Evolutionary conservation across 1,139 yeast species (phyloP).

Genomic region (Kodamaea suecica): DNA sequence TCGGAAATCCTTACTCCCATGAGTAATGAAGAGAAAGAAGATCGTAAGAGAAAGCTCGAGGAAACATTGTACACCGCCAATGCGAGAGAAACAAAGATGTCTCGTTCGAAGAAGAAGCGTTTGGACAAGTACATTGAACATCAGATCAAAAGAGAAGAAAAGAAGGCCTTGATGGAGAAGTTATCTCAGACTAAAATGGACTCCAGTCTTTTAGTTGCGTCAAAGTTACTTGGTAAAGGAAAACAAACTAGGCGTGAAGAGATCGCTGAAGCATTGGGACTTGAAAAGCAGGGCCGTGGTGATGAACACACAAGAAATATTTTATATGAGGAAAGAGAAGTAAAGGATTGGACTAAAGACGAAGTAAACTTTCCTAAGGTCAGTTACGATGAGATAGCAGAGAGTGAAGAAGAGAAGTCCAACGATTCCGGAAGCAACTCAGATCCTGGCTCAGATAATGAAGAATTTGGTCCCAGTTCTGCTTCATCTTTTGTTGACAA

Average conservation of each 20-base stretch:
- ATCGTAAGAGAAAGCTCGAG: constrained; percentile 62
- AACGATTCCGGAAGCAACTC: constrained; percentile 11
- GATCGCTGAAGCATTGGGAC: constrained; percentile 68
- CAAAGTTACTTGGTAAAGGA: constrained; percentile 77
- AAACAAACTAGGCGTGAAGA: constrained; percentile 68
- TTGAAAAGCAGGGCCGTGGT: constrained; percentile 73
- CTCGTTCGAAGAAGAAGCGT: constrained; percentile 72
- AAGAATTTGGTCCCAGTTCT: constrained; percentile 18
- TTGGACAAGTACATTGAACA: constrained; percentile 79
- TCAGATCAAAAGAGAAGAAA: constrained; percentile 87
- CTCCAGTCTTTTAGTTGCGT: constrained; percentile 61
- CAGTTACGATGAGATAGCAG: constrained; percentile 2
- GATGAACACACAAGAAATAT: constrained; percentile 60
- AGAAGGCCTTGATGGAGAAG: constrained; percentile 71
- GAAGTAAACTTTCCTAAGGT: constrained; percentile 3
- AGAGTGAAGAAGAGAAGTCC: constrained; percentile 4
- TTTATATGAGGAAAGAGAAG: constrained; percentile 66
- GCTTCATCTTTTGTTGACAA: constrained; percentile 66
- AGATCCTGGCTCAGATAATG: constrained; percentile 17
- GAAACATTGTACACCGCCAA: constrained; percentile 55
- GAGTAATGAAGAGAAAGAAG: constrained; percentile 56
- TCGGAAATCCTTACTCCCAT: constrained; percentile 54
- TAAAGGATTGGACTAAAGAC: constrained; percentile 53
- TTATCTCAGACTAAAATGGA: constrained; percentile 71
- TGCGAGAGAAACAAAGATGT: constrained; percentile 60